These are phyloP conservation scores for Hypoxylon sp. DNA, from an alignment of 2,329 filamentous ascomycete genomes.

Conservation along the genomic window DNA sequence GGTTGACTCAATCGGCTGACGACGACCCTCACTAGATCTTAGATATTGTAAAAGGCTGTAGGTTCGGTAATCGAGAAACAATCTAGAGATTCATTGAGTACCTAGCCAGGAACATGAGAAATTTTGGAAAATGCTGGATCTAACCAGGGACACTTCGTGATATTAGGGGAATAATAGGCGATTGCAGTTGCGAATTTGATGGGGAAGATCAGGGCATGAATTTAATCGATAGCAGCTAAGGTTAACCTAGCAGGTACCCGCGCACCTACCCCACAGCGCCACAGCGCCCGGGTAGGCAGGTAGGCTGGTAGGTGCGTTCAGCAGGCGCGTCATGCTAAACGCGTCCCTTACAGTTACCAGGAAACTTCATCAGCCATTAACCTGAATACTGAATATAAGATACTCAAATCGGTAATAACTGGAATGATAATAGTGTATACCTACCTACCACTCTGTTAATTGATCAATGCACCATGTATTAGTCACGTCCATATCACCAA, in stretches of 20 bases:
- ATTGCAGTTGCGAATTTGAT: neutral
- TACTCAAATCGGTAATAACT: neutral
- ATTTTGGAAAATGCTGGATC: neutral
- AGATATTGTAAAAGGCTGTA: neutral
- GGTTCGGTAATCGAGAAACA: neutral
- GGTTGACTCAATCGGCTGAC: neutral
- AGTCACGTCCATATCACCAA: neutral
- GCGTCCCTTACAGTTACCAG: neutral
- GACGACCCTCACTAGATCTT: neutral
- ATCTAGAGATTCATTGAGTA: neutral
- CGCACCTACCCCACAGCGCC: too few species aligned
- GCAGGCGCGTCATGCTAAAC: too few species aligned
- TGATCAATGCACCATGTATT: neutral
- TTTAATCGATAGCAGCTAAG: too few species aligned
- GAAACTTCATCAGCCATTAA: too few species aligned
- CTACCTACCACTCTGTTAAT: neutral
- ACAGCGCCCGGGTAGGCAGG: too few species aligned
- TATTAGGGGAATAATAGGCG: too few species aligned
- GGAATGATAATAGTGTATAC: neutral
- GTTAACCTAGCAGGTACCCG: too few species aligned
- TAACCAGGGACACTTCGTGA: neutral
- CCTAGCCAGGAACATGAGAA: neutral
- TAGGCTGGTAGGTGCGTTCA: too few species aligned
- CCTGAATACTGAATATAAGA: neutral
- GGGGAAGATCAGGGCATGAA: too few species aligned